A percentile compares a stretch with the other conserved stretches of the same genome.
Evolutionary conservation across 495 filamentous ascomycete genomes (phyloP).

Genomic region (Copromyces sp.): DNA sequence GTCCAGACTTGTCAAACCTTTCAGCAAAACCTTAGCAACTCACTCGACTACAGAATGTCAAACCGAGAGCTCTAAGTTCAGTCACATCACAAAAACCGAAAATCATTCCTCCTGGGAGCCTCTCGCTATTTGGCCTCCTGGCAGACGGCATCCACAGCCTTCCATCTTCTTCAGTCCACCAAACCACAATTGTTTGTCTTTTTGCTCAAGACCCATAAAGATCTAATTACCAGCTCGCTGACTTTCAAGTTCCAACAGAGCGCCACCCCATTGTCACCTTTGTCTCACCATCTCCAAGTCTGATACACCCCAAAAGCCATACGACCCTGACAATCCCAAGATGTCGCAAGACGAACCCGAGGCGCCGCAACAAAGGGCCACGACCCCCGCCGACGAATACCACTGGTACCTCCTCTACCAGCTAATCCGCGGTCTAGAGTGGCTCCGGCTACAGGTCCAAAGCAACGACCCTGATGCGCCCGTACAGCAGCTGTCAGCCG

Average conservation of each 20-base stretch:
- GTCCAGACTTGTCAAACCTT: neutral
- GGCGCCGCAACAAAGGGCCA: neutral
- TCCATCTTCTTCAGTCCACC: neutral
- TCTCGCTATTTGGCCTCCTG: neutral
- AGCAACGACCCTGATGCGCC: neutral
- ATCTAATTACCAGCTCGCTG: neutral
- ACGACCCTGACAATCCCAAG: neutral
- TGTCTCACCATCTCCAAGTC: neutral
- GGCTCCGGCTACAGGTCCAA: neutral
- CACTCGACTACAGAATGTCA: neutral
- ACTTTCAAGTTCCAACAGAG: neutral
- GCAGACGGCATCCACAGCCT: neutral
- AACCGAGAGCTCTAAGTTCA: neutral
- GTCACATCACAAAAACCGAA: neutral
- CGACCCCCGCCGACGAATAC: neutral
- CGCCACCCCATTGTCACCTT: neutral
- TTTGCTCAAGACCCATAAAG: neutral
- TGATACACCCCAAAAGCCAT: neutral
- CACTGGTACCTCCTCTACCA: neutral
- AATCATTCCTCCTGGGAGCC: neutral
- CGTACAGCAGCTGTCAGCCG: neutral
- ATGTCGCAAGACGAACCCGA: neutral
- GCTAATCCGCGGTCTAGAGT: neutral
- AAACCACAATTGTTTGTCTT: neutral
- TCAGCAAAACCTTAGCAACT: neutral